These are phyloP conservation scores for Cercis canadensis DNA, from an alignment of 306 rosid species.

Conservation along the genomic window DNA sequence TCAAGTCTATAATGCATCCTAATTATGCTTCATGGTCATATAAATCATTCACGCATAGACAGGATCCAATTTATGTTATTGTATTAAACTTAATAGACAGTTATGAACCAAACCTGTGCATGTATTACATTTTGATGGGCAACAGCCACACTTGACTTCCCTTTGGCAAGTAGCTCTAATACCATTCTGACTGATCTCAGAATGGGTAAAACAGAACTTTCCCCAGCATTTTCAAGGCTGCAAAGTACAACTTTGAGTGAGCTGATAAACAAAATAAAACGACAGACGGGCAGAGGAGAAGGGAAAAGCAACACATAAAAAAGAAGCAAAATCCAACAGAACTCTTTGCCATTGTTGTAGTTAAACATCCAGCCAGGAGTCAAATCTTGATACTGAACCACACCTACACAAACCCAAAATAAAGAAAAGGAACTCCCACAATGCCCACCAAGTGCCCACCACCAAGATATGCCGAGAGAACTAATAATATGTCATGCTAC, in stretches of 20 bases:
- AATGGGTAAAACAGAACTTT: conserved; percentile 81
- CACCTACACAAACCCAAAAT: too few relatives aligned
- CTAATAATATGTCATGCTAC: background rate
- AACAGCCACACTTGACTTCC: conserved; percentile 52
- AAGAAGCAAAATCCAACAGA: conserved; percentile 10
- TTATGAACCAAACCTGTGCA: conserved; percentile 57
- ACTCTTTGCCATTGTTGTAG: background rate
- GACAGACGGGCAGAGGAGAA: too few relatives aligned
- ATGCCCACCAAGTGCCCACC: too few relatives aligned
- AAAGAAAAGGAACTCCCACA: too few relatives aligned
- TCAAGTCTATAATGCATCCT: conserved; percentile 17
- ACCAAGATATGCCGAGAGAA: background rate
- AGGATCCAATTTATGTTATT: too few relatives aligned
- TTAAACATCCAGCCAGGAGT: background rate
- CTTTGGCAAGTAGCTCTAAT: conserved; percentile 64
- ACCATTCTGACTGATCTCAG: conserved; percentile 82
- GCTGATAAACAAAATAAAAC: conserved; percentile 21
- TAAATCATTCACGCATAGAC: background rate
- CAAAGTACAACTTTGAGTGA: conserved; percentile 41
- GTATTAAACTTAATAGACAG: conserved; percentile 29
- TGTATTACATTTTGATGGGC: conserved; percentile 58
- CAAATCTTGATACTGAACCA: background rate
- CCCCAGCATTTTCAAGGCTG: conserved; percentile 98
- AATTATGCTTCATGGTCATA: conserved; percentile 24
- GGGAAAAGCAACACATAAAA: background rate